phyloP scores from a whole-genome alignment of 371 early-diverging fungal species.

The Mucor racemosus region DNA sequence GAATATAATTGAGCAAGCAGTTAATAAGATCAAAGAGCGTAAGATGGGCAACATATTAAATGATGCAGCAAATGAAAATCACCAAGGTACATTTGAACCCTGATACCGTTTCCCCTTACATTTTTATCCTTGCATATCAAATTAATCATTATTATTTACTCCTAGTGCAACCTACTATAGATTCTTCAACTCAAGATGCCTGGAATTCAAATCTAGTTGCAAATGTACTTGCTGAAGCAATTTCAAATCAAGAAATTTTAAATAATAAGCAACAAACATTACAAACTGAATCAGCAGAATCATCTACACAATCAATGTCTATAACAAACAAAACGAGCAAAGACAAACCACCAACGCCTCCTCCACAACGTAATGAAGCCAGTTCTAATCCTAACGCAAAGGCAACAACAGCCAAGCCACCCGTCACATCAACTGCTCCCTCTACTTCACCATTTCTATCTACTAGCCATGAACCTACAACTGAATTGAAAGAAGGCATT shows the following conservation, averaged over 20 bases:
- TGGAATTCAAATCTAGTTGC: conserved; percentile 12
- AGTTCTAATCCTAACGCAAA: background rate
- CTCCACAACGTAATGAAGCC: background rate
- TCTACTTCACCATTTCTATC: conserved; percentile 20
- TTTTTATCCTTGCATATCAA: background rate
- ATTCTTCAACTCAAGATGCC: background rate
- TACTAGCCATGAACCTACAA: conserved; percentile 40
- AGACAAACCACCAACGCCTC: conserved; percentile 5
- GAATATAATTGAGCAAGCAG: conserved; percentile 41
- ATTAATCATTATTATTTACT: background rate
- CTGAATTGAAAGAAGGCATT: conserved; percentile 51
- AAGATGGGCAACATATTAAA: conserved; percentile 19
- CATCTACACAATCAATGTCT: conserved; percentile 1
- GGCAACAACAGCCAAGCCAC: conserved; percentile 27
- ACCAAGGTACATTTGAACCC: conserved; percentile 2
- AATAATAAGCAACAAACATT: background rate
- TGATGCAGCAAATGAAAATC: conserved; percentile 8
- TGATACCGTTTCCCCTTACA: background rate
- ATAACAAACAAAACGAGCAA: conserved; percentile 1
- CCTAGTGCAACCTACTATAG: background rate
- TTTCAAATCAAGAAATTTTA: conserved; percentile 4
- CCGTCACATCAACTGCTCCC: conserved; percentile 8
- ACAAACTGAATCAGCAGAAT: background rate
- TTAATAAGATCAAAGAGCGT: conserved; percentile 42
- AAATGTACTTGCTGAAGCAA: conserved; percentile 5